Evolutionary conservation across 768 basidiomycete species (phyloP), one percentile per base, ranked within the genome.

Genomic region (Lyophyllum decastes): DNA sequence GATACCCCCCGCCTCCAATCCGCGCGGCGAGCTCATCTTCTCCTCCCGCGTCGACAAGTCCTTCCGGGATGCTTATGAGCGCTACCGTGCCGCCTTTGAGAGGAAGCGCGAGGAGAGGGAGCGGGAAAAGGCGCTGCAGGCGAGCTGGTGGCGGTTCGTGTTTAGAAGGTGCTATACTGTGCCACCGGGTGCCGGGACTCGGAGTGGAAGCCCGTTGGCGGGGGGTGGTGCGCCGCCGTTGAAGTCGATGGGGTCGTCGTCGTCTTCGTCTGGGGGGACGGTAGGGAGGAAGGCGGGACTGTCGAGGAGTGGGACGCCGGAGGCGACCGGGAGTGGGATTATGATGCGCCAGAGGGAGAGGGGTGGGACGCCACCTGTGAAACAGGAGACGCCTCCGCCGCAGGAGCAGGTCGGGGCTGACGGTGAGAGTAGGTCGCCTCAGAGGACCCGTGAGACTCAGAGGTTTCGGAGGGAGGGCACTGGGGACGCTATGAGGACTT

Each of bases 11-110:
- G 82, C 94, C 14, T 78, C 79, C 26, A 97, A 94, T 71, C 95
- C 96, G 2, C 88, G 95, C 14, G 96, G 97, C 49, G 97, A 99
- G 68, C 85, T 99, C 58, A 97, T 98, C 54, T 97, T 99, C 74
- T 94, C 92, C 2, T 92, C 89, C 11, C 86, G 92, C 46, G 89
- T 99, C 19, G 89, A 92, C 58, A 81, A 82, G 51, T 66, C 72
- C 19, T 98, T 98, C 71, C 80, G 91, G 22, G 97, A 98, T 54
- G 82, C 89, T 0, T 99, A 99, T 73, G 95, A 98, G 71, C 84
- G 93, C 16, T 94, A 98, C 72, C 84, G 96, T 21, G 78, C 86
- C 9, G 87, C 87, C 27, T 98, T 97, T 72, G 96, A 98, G 74
- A 76, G 87, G 50, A 78, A 82, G 61, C 74, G 93, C 24, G 87